These are phyloP conservation scores for Leccinum subrobustum DNA, from an alignment of 1,284 basidiomycete genomes.

Conservation along the genomic window DNA sequence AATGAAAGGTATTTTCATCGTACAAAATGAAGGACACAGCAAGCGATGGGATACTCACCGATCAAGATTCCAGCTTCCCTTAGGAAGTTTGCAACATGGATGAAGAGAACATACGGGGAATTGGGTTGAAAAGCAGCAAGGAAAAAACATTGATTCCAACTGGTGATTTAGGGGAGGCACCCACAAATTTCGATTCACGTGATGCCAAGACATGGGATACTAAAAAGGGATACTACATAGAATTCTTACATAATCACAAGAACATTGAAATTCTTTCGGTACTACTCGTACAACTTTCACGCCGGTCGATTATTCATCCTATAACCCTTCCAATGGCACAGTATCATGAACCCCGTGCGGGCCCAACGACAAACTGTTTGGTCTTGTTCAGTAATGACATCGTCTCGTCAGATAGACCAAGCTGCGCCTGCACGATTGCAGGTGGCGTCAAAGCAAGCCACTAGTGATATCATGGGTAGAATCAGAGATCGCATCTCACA, in stretches of 20 bases:
- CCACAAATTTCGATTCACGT: neutral
- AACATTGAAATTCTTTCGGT: neutral
- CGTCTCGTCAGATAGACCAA: slow-evolving; percentile 42
- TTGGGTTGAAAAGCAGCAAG: neutral
- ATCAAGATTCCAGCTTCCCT: neutral
- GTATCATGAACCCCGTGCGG: slow-evolving; percentile 2
- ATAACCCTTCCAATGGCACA: neutral
- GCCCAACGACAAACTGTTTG: slow-evolving; percentile 34
- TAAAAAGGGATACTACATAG: too few species aligned
- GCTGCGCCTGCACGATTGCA: slow-evolving; percentile 49
- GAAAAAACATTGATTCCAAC: neutral
- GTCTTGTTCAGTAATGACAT: slow-evolving; percentile 36
- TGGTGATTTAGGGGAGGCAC: slow-evolving; percentile 13
- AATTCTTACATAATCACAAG: neutral
- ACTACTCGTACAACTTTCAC: neutral
- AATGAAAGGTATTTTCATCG: slow-evolving; percentile 52
- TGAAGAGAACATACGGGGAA: neutral
- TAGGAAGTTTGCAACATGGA: neutral
- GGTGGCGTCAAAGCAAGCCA: slow-evolving; percentile 55
- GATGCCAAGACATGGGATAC: neutral
- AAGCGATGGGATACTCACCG: slow-evolving; percentile 9
- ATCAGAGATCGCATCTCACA: neutral
- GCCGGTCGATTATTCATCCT: neutral
- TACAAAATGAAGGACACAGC: neutral
- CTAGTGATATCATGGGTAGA: slow-evolving; percentile 20